Percentiles rank a stretch among this genome's conserved stretches.
phyloP scores from a whole-genome alignment of 768 basidiomycete genomes.

The Boletus vermiculosoides region DNA sequence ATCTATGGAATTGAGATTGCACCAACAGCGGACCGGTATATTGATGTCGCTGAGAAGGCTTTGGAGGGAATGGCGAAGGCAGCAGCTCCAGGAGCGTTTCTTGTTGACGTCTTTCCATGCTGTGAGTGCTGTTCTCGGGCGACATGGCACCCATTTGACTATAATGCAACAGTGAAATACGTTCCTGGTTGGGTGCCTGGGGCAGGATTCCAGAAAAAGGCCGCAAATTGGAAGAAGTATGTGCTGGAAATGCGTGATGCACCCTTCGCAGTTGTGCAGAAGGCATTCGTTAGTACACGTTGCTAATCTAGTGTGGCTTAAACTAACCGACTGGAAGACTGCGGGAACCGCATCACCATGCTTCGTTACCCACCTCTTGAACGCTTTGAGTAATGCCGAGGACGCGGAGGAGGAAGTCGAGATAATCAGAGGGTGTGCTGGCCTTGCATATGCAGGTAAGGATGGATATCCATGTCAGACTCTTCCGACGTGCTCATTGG shows the following conservation, averaged over 20 bases:
- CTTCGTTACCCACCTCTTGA: constrained; percentile 30
- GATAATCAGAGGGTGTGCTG: constrained; percentile 42
- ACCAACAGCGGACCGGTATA: constrained; percentile 44
- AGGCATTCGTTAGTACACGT: constrained; percentile 36
- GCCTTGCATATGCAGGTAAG: constrained; percentile 48
- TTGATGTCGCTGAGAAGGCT: constrained; percentile 52
- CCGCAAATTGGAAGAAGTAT: constrained; percentile 47
- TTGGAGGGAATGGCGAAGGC: constrained; percentile 51
- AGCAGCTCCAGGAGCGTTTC: constrained; percentile 50
- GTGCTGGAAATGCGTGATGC: constrained; percentile 49
- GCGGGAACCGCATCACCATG: constrained; percentile 31
- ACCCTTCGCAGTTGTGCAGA: constrained; percentile 40
- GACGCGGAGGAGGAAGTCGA: constrained; percentile 28
- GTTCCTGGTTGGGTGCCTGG: constrained; percentile 54
- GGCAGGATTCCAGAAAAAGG: constrained; percentile 49
- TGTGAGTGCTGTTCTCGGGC: constrained; percentile 21
- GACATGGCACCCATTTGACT: constrained; percentile 1
- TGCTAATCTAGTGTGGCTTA: too few species aligned
- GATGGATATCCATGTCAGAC: not conserved
- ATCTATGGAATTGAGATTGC: constrained; percentile 50
- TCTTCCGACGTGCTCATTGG: constrained; percentile 5
- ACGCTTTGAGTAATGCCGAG: constrained; percentile 14
- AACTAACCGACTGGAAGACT: constrained; percentile 13
- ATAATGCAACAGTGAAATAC: constrained; percentile 42
- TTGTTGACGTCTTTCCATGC: constrained; percentile 50